Conservation (phyloP, 345 rosid species). For the Boechera retrofracta region DNA sequence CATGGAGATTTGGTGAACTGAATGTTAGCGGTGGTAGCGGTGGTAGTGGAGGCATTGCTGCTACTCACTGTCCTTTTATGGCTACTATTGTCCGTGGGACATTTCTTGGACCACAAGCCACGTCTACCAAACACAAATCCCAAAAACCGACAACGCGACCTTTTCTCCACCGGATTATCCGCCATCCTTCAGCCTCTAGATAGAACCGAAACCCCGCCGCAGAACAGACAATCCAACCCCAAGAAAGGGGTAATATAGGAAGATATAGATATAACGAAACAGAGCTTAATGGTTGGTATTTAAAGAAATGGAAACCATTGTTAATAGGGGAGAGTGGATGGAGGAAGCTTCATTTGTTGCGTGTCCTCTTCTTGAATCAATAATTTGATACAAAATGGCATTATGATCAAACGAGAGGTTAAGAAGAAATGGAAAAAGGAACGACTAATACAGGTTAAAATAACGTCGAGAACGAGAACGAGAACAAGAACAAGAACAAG, state of each 20-base stretch:
- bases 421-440: neutral
- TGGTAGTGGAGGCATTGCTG: slow-evolving; percentile 36
- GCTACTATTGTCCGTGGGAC: slow-evolving; percentile 39
- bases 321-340: slow-evolving; percentile 3
- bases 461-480: neutral
- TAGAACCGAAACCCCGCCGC: neutral
- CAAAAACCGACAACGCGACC: slow-evolving; percentile 64
- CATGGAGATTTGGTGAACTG: slow-evolving; percentile 51
- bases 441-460: neutral
- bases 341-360: slow-evolving; percentile 7
- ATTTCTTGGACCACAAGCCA: slow-evolving; percentile 62
- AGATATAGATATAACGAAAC: neutral
- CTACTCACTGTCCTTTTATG: slow-evolving; percentile 44
- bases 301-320: slow-evolving; percentile 16
- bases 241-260: slow-evolving; percentile 7
- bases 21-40: slow-evolving; percentile 46
- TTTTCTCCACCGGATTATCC: slow-evolving; percentile 52
- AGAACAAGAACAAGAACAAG: neutral
- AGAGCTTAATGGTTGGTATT: slow-evolving; percentile 15
- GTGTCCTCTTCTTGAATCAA: slow-evolving; percentile 33
- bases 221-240: slow-evolving; percentile 15
- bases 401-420: slow-evolving; percentile 26
- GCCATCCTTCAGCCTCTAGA: slow-evolving; percentile 32
- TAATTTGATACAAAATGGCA: slow-evolving; percentile 15
- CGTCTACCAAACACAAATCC: slow-evolving; percentile 65